These are phyloP conservation scores for Cystofilobasidium macerans DNA, from an alignment of 768 basidiomycete species.

Conservation along the genomic window DNA sequence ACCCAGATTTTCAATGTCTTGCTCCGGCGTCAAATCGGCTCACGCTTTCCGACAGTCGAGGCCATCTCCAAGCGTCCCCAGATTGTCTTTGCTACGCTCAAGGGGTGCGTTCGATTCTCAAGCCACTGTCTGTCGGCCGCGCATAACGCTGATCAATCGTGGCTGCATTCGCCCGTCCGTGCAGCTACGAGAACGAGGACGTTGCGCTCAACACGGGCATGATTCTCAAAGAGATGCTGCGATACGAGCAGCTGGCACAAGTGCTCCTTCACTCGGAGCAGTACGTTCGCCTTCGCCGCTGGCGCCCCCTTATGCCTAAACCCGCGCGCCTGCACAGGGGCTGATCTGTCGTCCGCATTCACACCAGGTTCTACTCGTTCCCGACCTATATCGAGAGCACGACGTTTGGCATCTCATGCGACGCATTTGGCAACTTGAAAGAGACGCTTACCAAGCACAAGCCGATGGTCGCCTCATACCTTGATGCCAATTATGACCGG, in stretches of 20 bases:
- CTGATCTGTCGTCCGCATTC: background rate
- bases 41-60: conserved; percentile 91
- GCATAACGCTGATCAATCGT: too few relatives aligned
- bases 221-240: conserved; percentile 93
- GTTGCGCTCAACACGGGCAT: conserved; percentile 94
- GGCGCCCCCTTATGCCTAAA: too few relatives aligned
- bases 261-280: conserved; percentile 84
- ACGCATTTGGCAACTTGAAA: conserved; percentile 94
- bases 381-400: conserved; percentile 94
- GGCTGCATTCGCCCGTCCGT: background rate
- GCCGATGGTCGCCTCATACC: conserved; percentile 91
- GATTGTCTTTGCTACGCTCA: conserved; percentile 69
- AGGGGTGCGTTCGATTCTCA: conserved; percentile 44
- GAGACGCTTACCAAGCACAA: conserved; percentile 95
- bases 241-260: conserved; percentile 81
- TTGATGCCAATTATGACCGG: conserved; percentile 93
- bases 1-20: conserved; percentile 44
- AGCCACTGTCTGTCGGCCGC: too few relatives aligned
- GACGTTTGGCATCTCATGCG: conserved; percentile 95
- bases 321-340: background rate
- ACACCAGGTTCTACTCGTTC: conserved; percentile 79
- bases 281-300: conserved; percentile 45
- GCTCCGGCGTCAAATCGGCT: conserved; percentile 70
- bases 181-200: conserved; percentile 87
- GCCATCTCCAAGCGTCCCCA: conserved; percentile 65